A percentile compares a stretch with the other conserved stretches of the same genome.
Evolutionary conservation across 2,329 filamentous ascomycete species (phyloP).

Genomic region (Escovopsis sp.): DNA sequence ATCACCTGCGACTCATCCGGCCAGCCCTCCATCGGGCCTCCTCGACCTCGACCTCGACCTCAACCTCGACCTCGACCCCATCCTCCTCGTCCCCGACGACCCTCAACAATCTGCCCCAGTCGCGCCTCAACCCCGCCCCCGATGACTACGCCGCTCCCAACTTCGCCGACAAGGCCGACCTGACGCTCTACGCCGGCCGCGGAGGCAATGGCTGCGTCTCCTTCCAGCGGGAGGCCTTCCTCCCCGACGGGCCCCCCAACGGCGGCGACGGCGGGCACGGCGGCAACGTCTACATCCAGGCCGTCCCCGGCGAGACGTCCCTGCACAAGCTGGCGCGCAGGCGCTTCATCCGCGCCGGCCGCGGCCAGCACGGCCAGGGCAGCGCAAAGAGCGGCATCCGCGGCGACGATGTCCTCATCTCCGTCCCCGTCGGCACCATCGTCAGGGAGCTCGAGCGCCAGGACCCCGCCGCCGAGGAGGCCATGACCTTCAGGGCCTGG

Average conservation of each 20-base stretch:
- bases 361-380: slow-evolving; percentile 67
- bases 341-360: slow-evolving; percentile 57
- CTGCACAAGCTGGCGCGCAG: slow-evolving; percentile 78
- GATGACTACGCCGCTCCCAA: slow-evolving; percentile 71
- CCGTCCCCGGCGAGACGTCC: slow-evolving; percentile 78
- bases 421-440: slow-evolving; percentile 85
- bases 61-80: not conserved
- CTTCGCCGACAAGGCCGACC: slow-evolving; percentile 73
- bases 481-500: slow-evolving; percentile 19
- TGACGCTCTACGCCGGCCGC: slow-evolving; percentile 62
- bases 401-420: slow-evolving; percentile 76
- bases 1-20: no score
- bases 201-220: slow-evolving; percentile 91
- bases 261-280: slow-evolving; percentile 88
- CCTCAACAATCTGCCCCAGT: slow-evolving; percentile 26
- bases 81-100: slow-evolving; percentile 14
- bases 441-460: slow-evolving; percentile 66
- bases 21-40: no score
- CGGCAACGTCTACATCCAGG: slow-evolving; percentile 89
- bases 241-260: slow-evolving; percentile 80
- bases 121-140: slow-evolving; percentile 65
- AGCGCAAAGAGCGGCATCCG: slow-evolving; percentile 59
- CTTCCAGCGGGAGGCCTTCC: slow-evolving; percentile 81
- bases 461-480: slow-evolving; percentile 62
- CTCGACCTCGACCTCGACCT: no score